phyloP scores from a whole-genome alignment of 495 filamentous ascomycete species.

The Aspergillus bertholletiae region DNA sequence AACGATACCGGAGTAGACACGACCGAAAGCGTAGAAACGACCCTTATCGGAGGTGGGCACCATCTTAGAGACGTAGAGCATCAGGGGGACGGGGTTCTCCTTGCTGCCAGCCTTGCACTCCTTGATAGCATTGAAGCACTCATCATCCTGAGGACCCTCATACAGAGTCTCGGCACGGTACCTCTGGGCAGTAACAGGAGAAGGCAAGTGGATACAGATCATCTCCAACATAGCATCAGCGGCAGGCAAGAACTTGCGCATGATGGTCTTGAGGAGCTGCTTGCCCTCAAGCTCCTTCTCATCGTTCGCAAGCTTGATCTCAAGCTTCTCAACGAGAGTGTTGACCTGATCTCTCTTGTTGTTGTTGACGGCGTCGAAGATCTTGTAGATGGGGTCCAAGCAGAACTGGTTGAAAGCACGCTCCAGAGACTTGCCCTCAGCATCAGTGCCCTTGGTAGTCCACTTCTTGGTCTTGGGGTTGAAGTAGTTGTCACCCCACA shows the following conservation, averaged over 20 bases:
- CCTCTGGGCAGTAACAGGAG: slow-evolving; percentile 91
- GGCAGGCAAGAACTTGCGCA: slow-evolving; percentile 97
- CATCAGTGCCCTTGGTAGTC: slow-evolving; percentile 69
- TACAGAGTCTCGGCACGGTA: slow-evolving; percentile 99
- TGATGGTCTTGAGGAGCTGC: slow-evolving; percentile 91
- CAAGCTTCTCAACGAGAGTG: slow-evolving; percentile 82
- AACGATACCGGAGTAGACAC: slow-evolving; percentile 99
- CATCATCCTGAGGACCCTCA: slow-evolving; percentile 92
- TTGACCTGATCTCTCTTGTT: slow-evolving; percentile 94
- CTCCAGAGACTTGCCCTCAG: slow-evolving; percentile 85
- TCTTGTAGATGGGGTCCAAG: slow-evolving; percentile 98
- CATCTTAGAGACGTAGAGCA: slow-evolving; percentile 99
- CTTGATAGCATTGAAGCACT: slow-evolving; percentile 89
- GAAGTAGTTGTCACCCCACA: slow-evolving; percentile 99
- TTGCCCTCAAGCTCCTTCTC: slow-evolving; percentile 97
- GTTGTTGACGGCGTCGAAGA: slow-evolving; percentile 94
- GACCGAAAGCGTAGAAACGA: slow-evolving; percentile 99
- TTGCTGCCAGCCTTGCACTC: slow-evolving; percentile 85
- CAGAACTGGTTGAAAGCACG: slow-evolving; percentile 99
- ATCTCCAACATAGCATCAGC: slow-evolving; percentile 99
- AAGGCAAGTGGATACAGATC: slow-evolving; percentile 99
- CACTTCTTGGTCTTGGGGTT: slow-evolving; percentile 99
- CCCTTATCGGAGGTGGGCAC: slow-evolving; percentile 99
- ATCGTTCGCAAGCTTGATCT: slow-evolving; percentile 79
- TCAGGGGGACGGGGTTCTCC: slow-evolving; percentile 68